These are phyloP conservation scores for Gypsophila paniculata DNA, from an alignment of 179 eudicot species.

Conservation along the genomic window DNA sequence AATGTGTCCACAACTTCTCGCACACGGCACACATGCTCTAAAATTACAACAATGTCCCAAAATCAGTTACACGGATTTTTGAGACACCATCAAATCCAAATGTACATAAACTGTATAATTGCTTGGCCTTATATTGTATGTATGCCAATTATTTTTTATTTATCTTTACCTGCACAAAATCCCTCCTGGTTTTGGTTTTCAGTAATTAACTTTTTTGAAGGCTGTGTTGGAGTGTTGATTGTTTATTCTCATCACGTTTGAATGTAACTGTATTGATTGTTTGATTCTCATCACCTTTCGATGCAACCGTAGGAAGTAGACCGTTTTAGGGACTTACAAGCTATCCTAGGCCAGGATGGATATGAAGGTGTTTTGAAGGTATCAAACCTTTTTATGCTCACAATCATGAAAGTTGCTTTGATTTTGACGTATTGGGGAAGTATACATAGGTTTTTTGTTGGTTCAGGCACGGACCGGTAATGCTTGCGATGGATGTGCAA, in stretches of 20 bases:
- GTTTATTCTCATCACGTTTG: slow-evolving; percentile 14
- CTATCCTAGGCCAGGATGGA: slow-evolving; percentile 52
- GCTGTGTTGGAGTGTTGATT: slow-evolving; percentile 1
- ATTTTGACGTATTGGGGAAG: slow-evolving; percentile 13
- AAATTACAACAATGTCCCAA: too few relatives aligned
- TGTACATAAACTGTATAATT: too few relatives aligned
- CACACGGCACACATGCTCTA: too few relatives aligned
- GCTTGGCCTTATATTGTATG: too few relatives aligned
- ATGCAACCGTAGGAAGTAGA: slow-evolving; percentile 71
- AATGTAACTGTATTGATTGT: slow-evolving; percentile 27
- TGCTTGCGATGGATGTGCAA: slow-evolving; percentile 78
- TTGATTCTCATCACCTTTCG: slow-evolving; percentile 15
- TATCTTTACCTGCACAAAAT: too few relatives aligned
- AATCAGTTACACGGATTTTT: too few relatives aligned
- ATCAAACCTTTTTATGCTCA: not conserved
- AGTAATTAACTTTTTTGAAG: not conserved
- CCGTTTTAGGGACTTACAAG: slow-evolving; percentile 56
- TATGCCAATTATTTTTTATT: too few relatives aligned
- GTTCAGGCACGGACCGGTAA: slow-evolving; percentile 72
- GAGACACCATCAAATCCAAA: too few relatives aligned
- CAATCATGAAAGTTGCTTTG: slow-evolving; percentile 14
- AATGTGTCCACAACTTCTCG: too few relatives aligned
- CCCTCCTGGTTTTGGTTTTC: too few relatives aligned
- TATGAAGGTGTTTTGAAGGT: slow-evolving; percentile 72
- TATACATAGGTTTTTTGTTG: slow-evolving; percentile 8